These are phyloP conservation scores for Mrakia blollopis DNA, from an alignment of 768 basidiomycete genomes.

Conservation along the genomic window DNA sequence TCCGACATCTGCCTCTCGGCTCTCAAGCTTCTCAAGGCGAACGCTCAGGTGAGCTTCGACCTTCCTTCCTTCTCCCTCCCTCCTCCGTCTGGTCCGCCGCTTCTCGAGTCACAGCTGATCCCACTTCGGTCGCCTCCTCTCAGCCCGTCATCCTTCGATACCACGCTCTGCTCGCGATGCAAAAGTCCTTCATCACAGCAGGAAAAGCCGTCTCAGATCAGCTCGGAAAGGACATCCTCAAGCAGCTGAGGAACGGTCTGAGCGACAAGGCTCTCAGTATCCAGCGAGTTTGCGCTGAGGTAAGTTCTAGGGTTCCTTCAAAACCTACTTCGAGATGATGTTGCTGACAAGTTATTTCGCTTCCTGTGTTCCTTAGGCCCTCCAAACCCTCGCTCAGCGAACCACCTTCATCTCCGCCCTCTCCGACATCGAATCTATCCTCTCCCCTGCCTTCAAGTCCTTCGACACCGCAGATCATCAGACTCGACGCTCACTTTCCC, in stretches of 20 bases:
- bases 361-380: not conserved
- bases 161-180: slow-evolving; percentile 68
- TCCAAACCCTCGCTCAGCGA: slow-evolving; percentile 22
- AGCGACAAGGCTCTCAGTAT: slow-evolving; percentile 78
- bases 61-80: not conserved
- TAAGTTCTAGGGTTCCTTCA: slow-evolving; percentile 41
- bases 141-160: slow-evolving; percentile 77
- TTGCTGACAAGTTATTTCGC: not conserved
- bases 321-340: not conserved
- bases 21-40: slow-evolving; percentile 60
- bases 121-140: slow-evolving; percentile 4
- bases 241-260: slow-evolving; percentile 69
- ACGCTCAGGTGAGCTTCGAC: slow-evolving; percentile 59
- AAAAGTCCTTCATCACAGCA: slow-evolving; percentile 72
- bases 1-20: slow-evolving; percentile 67
- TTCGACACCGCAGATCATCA: slow-evolving; percentile 78
- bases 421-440: slow-evolving; percentile 70
- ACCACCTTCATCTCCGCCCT: slow-evolving; percentile 54
- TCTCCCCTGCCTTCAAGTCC: slow-evolving; percentile 62
- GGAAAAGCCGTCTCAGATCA: slow-evolving; percentile 79
- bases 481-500: slow-evolving; percentile 72
- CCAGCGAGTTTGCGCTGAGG: slow-evolving; percentile 77
- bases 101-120: not conserved
- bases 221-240: slow-evolving; percentile 70
- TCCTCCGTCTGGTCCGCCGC: not conserved